phyloP scores from a whole-genome alignment of 331 rosid genomes.

The Cucumis variabilis region DNA sequence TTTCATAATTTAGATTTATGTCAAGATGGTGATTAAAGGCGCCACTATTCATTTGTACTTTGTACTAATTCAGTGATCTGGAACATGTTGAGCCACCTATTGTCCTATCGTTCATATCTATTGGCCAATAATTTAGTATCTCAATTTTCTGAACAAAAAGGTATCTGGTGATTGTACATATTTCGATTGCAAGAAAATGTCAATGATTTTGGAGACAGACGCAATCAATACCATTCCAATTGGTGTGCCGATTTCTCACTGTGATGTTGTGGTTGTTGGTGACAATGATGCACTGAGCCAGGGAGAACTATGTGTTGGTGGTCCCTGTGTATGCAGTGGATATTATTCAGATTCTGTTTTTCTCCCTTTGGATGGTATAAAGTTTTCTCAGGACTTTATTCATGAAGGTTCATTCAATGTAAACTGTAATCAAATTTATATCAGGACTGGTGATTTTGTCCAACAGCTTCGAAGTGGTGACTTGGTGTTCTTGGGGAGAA shows the following conservation, averaged over 20 bases:
- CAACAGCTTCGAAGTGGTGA: conserved; percentile 72
- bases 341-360: conserved; percentile 57
- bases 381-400: conserved; percentile 46
- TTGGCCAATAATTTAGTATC: conserved; percentile 30
- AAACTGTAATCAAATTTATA: conserved; percentile 46
- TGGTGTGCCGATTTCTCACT: conserved; percentile 79
- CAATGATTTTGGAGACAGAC: conserved; percentile 66
- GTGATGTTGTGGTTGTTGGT: conserved; percentile 67
- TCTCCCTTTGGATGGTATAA: conserved; percentile 44
- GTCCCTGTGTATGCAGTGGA: conserved; percentile 75
- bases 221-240: conserved; percentile 71
- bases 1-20: background rate
- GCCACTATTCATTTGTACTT: background rate
- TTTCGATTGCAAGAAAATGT: conserved; percentile 94
- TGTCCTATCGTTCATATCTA: conserved; percentile 17
- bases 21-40: background rate
- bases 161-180: conserved; percentile 95
- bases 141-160: conserved; percentile 47
- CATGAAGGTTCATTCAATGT: conserved; percentile 40
- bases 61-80: background rate
- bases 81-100: background rate
- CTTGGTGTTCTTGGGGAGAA: conserved; percentile 86
- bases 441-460: conserved; percentile 80
- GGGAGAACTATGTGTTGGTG: conserved; percentile 86
- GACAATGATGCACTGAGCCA: conserved; percentile 56